Evolutionary conservation across 495 filamentous ascomycete genomes (phyloP), one percentile per base, ranked within the genome.

Genomic region (Neurospora intermedia): DNA sequence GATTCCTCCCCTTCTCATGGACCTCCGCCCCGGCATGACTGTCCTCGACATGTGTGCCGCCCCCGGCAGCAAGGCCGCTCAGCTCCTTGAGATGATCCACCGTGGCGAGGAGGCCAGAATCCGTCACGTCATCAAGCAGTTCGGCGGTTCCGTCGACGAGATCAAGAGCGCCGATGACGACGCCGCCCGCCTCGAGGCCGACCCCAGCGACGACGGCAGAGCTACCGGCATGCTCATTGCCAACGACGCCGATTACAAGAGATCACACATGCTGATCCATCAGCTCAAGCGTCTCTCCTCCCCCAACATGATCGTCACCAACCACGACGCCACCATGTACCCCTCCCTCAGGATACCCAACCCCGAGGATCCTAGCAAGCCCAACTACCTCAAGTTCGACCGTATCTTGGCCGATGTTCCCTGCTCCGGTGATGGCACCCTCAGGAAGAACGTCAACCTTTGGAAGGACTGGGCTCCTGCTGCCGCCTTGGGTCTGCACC

Each of bases 231-330:
- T 99, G 70, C 85, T 99, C 70, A 93, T 99, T 77, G 95, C 96
- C 69, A 99, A 99, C 80, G 96, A 99, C 78, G 89, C 89, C 73
- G 96, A 99, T 79, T 96, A 97, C 85, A 96, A 93, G 86, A 91
- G 96, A 73, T 91, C 91, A 27, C 95, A 98, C 81, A 95, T 99
- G 93, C 84, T 99, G 74, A 92, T 97, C 74, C 96, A 99, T 79
- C 96, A 99, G 81, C 91, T 97, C 76, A 99, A 99, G 85, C 91
- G 96, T 73, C 85, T 99, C 42, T 97, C 94, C 75, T 98, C 96
- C 20, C 96, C 96, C 2, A 99, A 99, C 79, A 83, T 99, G 77
- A 93, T 99, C 74, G 95, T 99, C 75, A 98, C 93, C 23, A 98
- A 99, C 78, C 96, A 99, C 82, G 96, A 99, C 80, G 96, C 96